Base-by-base conservation (phyloP, 75 land plant species). In the Gnetum montanum region DNA sequence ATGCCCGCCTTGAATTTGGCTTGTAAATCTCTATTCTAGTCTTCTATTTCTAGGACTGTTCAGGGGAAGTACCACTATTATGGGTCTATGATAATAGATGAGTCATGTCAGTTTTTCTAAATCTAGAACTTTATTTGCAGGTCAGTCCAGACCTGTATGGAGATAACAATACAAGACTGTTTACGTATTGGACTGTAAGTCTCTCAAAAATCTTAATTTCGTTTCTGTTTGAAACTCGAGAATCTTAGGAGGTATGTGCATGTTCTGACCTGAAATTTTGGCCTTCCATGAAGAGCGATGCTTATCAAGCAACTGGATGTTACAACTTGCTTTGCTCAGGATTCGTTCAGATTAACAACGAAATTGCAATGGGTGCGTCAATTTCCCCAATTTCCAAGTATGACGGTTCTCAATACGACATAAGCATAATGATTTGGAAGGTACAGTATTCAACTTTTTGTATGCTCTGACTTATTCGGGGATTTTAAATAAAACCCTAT, bases 101-200 rank as follows among this genome's bases (percentile, higher is more conserved):
- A n/a, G n/a, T n/a, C n/a, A n/a, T n/a, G n/a, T n/a, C n/a, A n/a
- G n/a, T n/a, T n/a, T n/a, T n/a, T n/a, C n/a, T n/a, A n/a, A n/a
- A n/a, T 41, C n/a, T n/a, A n/a, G n/a, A n/a, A n/a, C n/a, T n/a
- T n/a, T n/a, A n/a, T 26, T n/a, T 37, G 46, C 82, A 90, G 96
- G 96, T 90, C 33, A 86, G 92, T 50, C 91, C 91, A 19, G 86
- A 86, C 64, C 74, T 90, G 8, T 90, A 90, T 70, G 96, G 96
- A 7, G 92, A 90, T 57, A 87, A 76, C 71, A 86, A 86, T 66
- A 93, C 96, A 26, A 73, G 92, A 44, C 81, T 90, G 7, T 90
- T 90, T 62, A 86, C 87, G 12, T 90, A 90, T 58, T 90, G 96
- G 96, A 90, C 96, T 59, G 96, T 90, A 67, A 80, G 73, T 53